phyloP scores from a whole-genome alignment of 2,329 filamentous ascomycete species.

The Neoascochyta sp. region DNA sequence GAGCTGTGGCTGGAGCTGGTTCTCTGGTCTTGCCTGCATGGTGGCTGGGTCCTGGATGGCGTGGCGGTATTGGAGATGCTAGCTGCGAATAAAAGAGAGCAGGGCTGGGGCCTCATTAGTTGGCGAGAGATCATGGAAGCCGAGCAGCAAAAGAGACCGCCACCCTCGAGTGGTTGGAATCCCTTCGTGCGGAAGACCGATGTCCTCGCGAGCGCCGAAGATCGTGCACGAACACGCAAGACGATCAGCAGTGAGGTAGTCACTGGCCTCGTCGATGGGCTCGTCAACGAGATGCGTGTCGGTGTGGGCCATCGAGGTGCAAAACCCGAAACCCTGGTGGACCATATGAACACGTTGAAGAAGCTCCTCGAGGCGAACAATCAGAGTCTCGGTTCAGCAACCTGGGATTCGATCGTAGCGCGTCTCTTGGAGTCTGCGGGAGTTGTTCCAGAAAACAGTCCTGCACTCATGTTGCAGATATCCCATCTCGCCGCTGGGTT shows the following conservation, averaged over 20 bases:
- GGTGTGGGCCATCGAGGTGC: conserved; percentile 43
- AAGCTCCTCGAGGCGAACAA: conserved; percentile 36
- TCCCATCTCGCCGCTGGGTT: conserved; percentile 41
- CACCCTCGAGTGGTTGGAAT: conserved; percentile 17
- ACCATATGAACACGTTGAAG: conserved; percentile 36
- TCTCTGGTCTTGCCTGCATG: conserved; percentile 50
- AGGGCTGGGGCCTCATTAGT: conserved; percentile 36
- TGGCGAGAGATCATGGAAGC: conserved; percentile 43
- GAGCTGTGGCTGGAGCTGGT: conserved; percentile 53
- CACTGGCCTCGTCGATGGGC: conserved; percentile 52
- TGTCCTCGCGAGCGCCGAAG: conserved; percentile 16
- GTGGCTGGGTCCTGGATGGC: conserved; percentile 46
- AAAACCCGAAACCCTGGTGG: conserved; percentile 32
- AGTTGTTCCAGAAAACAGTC: conserved; percentile 45
- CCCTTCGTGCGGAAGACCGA: conserved; percentile 21
- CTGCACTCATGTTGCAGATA: conserved; percentile 42
- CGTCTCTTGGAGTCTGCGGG: conserved; percentile 50
- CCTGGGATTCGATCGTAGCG: conserved; percentile 47
- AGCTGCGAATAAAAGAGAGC: conserved; percentile 15
- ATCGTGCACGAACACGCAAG: conserved; percentile 34
- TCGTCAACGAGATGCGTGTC: conserved; percentile 46
- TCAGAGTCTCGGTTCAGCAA: conserved; percentile 40
- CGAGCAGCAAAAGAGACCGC: conserved; percentile 18
- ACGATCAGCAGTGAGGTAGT: conserved; percentile 59
- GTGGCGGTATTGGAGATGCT: conserved; percentile 38